Conservation (phyloP, 1,284 basidiomycete genomes). For the Leccinum subspadiceum region DNA sequence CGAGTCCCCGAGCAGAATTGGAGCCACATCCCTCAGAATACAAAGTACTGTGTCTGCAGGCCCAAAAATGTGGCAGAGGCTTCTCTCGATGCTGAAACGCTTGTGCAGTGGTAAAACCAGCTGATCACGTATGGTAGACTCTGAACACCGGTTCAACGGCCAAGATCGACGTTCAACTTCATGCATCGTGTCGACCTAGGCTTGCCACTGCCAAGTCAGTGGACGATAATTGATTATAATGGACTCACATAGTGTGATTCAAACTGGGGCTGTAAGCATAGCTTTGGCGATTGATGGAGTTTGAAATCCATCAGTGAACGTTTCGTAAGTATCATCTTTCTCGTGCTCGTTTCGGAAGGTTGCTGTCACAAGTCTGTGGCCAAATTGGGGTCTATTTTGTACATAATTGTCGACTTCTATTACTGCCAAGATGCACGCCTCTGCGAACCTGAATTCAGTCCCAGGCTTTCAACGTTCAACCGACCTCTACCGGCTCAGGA, state of each 20-base stretch:
- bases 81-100: too few species aligned
- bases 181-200: too few species aligned
- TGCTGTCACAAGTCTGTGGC: not conserved
- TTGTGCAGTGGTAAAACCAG: too few species aligned
- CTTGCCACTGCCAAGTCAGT: too few species aligned
- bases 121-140: too few species aligned
- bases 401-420: not conserved
- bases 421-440: not conserved
- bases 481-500: not conserved
- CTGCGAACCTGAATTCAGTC: not conserved
- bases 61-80: too few species aligned
- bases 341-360: not conserved
- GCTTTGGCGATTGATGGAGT: not conserved
- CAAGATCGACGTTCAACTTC: too few species aligned
- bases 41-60: too few species aligned
- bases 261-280: too few species aligned
- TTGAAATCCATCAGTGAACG: not conserved
- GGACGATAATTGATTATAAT: not conserved
- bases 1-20: too few species aligned
- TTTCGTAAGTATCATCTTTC: not conserved
- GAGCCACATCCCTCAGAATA: too few species aligned
- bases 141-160: too few species aligned
- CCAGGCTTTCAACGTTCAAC: not conserved
- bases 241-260: not conserved
- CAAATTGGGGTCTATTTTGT: constrained; percentile 2